phyloP scores from a whole-genome alignment of 805 yeast genomes.

The Hanseniaspora lachancei region DNA sequence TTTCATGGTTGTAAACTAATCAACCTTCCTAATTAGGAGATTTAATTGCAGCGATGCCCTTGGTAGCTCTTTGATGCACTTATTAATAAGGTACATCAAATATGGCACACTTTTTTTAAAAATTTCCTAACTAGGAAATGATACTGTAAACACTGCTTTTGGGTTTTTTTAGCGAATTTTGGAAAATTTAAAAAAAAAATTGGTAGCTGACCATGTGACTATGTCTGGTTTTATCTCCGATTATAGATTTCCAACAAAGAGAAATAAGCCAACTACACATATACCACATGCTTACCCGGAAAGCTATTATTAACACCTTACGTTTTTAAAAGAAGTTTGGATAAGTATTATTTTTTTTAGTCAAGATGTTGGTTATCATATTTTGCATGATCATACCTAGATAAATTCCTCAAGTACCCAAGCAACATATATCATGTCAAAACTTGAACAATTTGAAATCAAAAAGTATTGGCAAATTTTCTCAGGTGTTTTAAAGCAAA shows the following conservation, averaged over 20 bases:
- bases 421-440: conserved; percentile 33
- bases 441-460: conserved; percentile 87
- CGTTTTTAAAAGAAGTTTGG: too few species aligned
- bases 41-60: neutral
- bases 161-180: neutral
- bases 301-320: too few species aligned
- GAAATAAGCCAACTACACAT: too few species aligned
- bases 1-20: neutral
- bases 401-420: too few species aligned
- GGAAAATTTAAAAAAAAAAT: too few species aligned
- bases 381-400: too few species aligned
- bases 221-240: neutral
- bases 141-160: neutral
- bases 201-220: too few species aligned
- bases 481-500: conserved; percentile 43
- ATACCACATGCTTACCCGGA: too few species aligned
- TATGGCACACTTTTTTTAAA: neutral
- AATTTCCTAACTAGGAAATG: neutral
- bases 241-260: neutral
- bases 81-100: neutral
- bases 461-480: conserved; percentile 97
- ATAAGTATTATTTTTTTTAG: too few species aligned
- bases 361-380: too few species aligned
- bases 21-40: neutral
- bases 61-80: too few species aligned